These are phyloP conservation scores for Klebsormidium nitens DNA, from an alignment of 139 green algal species.

Conservation along the genomic window DNA sequence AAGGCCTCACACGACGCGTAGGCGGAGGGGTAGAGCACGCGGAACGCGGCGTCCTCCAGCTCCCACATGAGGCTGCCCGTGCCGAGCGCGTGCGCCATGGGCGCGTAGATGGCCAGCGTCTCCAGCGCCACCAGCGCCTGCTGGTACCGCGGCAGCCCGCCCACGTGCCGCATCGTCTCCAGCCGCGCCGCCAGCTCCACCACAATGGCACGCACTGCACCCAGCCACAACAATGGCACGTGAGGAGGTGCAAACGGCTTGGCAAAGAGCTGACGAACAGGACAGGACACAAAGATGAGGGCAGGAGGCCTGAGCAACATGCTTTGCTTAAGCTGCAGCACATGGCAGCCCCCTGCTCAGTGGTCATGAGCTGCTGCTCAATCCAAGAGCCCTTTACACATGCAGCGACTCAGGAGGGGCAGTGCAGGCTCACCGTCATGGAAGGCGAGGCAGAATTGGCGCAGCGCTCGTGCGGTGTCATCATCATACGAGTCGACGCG, in stretches of 20 bases:
- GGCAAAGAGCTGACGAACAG: no score
- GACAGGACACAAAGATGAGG: no score
- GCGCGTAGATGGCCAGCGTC: conserved; percentile 74
- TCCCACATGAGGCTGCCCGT: conserved; percentile 24
- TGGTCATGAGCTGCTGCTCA: no score
- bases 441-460: conserved; percentile 75
- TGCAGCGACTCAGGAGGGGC: no score
- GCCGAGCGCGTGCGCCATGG: conserved; percentile 30
- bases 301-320: no score
- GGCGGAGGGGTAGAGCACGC: conserved; percentile 75
- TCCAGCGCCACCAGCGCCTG: conserved; percentile 56
- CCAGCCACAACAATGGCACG: no score
- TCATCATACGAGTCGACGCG: conserved; percentile 78
- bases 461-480: conserved; percentile 60
- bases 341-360: no score
- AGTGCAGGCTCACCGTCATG: conserved; percentile 64
- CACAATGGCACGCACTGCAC: conserved; percentile 53
- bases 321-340: no score
- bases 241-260: no score
- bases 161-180: conserved; percentile 59
- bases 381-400: no score
- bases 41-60: conserved; percentile 45
- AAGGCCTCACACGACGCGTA: conserved; percentile 65
- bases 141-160: conserved; percentile 28
- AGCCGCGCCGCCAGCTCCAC: conserved; percentile 75